phyloP scores from a whole-genome alignment of 2,329 filamentous ascomycete species.

The Aspergillus udagawae region DNA sequence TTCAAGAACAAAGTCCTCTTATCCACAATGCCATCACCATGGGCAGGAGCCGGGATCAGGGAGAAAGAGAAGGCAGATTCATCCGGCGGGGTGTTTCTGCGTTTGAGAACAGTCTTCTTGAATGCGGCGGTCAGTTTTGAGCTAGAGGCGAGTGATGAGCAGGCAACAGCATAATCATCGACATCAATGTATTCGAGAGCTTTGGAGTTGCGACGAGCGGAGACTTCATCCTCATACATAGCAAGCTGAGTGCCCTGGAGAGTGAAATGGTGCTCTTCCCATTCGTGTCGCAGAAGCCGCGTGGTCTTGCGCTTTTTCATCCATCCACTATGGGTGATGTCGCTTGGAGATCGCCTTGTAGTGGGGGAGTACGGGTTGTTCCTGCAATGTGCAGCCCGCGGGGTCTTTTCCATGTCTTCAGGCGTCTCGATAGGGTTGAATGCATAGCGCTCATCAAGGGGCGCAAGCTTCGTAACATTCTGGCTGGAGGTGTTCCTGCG shows the following conservation, averaged over 20 bases:
- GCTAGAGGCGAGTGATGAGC: conserved; percentile 68
- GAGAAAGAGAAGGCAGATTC: conserved; percentile 41
- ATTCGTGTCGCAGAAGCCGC: conserved; percentile 83
- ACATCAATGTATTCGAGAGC: conserved; percentile 78
- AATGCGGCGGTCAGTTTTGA: conserved; percentile 85
- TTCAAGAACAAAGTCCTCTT: conserved; percentile 33
- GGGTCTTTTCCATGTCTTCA: conserved; percentile 21
- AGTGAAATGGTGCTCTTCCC: conserved; percentile 85
- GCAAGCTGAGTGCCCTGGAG: conserved; percentile 66
- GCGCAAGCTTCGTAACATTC: background rate
- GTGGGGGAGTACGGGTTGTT: background rate
- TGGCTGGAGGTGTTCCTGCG: background rate
- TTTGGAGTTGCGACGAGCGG: conserved; percentile 15
- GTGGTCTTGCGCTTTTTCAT: conserved; percentile 52
- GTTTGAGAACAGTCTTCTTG: conserved; percentile 54
- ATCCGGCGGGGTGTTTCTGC: conserved; percentile 27
- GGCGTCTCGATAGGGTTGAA: conserved; percentile 29
- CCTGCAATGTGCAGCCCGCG: conserved; percentile 10
- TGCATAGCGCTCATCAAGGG: conserved; percentile 23
- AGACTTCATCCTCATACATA: conserved; percentile 25
- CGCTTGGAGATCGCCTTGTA: conserved; percentile 44
- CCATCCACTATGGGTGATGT: conserved; percentile 69
- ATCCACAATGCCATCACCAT: conserved; percentile 37
- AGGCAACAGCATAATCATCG: conserved; percentile 45
- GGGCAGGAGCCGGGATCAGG: conserved; percentile 38